Conservation (phyloP, 208 protist species). For the Polymyxa betae region DNA sequence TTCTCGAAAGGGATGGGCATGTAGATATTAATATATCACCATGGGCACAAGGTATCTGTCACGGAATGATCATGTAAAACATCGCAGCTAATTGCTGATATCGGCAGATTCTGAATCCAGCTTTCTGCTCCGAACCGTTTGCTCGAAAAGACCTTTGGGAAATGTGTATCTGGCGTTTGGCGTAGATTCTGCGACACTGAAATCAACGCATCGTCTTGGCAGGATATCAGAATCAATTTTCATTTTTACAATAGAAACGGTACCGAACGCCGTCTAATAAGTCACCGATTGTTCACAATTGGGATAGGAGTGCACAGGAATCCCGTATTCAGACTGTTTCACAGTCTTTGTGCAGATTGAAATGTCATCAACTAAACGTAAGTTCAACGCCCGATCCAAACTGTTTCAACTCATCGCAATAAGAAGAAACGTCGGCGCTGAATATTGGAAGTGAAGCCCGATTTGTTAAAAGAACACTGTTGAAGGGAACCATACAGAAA, state of each 20-base stretch:
- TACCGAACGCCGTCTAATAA: not conserved
- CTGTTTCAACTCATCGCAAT: not conserved
- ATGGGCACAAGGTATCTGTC: not conserved
- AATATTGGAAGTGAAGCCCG: not conserved
- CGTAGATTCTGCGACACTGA: not conserved
- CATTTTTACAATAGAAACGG: not conserved
- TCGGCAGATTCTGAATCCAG: not conserved
- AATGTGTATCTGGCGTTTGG: not conserved
- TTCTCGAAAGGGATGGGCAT: not conserved
- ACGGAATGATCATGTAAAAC: not conserved
- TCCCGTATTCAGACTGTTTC: slow-evolving; percentile 48
- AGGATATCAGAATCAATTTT: not conserved
- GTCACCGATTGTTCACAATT: not conserved
- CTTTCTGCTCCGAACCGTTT: not conserved
- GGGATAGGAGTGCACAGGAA: not conserved
- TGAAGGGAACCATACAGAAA: not conserved
- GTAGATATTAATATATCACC: not conserved
- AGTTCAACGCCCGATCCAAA: not conserved
- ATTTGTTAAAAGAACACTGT: slow-evolving; percentile 20
- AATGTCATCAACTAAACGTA: not conserved
- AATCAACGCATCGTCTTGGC: not conserved
- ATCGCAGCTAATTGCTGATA: not conserved
- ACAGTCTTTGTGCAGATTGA: slow-evolving; percentile 26
- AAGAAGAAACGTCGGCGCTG: not conserved
- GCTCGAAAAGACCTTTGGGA: not conserved